These are phyloP conservation scores for Pholiota adiposa DNA, from an alignment of 1,284 basidiomycete genomes.

Conservation along the genomic window DNA sequence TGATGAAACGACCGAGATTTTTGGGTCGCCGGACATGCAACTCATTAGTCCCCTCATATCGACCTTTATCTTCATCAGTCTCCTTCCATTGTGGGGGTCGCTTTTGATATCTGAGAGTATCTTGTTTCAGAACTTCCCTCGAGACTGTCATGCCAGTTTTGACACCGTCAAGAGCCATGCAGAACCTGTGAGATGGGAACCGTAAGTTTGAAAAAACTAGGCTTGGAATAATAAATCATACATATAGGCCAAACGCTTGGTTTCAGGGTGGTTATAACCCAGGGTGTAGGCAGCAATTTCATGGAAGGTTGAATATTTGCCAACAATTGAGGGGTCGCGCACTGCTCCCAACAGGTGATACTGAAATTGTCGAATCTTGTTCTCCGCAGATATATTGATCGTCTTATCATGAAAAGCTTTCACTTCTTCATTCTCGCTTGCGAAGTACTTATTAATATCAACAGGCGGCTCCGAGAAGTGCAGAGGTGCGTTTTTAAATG, in stretches of 20 bases:
- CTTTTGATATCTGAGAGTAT: conserved; percentile 33
- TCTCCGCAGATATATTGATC: conserved; percentile 16
- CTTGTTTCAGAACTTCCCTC: conserved; percentile 32
- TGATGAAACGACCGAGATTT: conserved; percentile 44
- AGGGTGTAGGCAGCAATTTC: conserved; percentile 52
- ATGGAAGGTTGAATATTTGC: conserved; percentile 62
- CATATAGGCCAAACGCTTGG: conserved; percentile 63
- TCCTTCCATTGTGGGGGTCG: conserved; percentile 44
- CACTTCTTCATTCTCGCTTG: conserved; percentile 48
- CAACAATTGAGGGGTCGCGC: conserved; percentile 48
- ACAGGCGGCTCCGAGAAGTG: conserved; percentile 49
- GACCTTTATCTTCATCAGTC: conserved; percentile 26
- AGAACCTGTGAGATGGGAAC: conserved; percentile 48
- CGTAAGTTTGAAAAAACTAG: background rate
- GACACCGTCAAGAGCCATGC: conserved; percentile 58
- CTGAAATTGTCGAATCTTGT: conserved; percentile 45
- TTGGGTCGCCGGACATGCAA: conserved; percentile 21
- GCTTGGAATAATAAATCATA: conserved; percentile 31
- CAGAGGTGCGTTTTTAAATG: conserved; percentile 53
- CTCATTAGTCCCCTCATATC: conserved; percentile 20
- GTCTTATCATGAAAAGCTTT: conserved; percentile 39
- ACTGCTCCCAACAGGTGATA: conserved; percentile 52
- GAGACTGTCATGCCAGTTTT: conserved; percentile 61
- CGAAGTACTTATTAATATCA: conserved; percentile 45
- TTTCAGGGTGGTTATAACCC: conserved; percentile 53